These are phyloP conservation scores for Malassezia caprae DNA, from an alignment of 1,284 basidiomycete species.

Conservation along the genomic window DNA sequence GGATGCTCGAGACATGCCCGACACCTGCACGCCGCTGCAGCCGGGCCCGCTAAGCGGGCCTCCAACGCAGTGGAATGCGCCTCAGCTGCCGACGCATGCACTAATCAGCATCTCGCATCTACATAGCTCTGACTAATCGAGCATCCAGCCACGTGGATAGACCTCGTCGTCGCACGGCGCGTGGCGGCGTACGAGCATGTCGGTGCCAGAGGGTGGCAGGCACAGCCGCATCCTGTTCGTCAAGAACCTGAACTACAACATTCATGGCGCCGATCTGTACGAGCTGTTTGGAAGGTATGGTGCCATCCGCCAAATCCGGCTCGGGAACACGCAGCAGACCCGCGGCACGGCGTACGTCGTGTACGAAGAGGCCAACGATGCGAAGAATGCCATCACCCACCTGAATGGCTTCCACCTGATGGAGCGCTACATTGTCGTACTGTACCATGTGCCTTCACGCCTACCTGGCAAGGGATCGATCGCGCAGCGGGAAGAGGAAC, in stretches of 20 bases:
- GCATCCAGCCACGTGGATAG: background rate
- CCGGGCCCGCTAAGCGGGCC: background rate
- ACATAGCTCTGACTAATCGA: background rate
- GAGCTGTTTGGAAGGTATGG: conserved; percentile 97
- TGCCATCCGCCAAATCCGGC: conserved; percentile 84
- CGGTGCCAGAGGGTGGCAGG: conserved; percentile 4
- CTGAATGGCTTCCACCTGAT: conserved; percentile 96
- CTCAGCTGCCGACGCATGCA: background rate
- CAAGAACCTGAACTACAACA: conserved; percentile 81
- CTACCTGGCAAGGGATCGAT: conserved; percentile 80
- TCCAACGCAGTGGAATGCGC: background rate
- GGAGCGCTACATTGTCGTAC: conserved; percentile 75
- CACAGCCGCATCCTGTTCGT: conserved; percentile 42
- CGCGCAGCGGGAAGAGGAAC: conserved; percentile 78
- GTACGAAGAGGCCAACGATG: conserved; percentile 51
- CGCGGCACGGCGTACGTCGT: conserved; percentile 87
- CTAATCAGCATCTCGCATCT: background rate
- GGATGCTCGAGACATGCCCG: background rate
- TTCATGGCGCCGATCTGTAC: conserved; percentile 71
- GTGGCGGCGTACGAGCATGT: background rate
- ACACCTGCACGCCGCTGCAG: background rate
- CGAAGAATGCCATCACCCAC: conserved; percentile 86
- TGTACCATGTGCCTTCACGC: conserved; percentile 94
- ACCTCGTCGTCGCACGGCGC: background rate
- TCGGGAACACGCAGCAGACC: conserved; percentile 80